Evolutionary conservation across 78 protist genomes (phyloP).

Genomic region (Bodo saltans): DNA sequence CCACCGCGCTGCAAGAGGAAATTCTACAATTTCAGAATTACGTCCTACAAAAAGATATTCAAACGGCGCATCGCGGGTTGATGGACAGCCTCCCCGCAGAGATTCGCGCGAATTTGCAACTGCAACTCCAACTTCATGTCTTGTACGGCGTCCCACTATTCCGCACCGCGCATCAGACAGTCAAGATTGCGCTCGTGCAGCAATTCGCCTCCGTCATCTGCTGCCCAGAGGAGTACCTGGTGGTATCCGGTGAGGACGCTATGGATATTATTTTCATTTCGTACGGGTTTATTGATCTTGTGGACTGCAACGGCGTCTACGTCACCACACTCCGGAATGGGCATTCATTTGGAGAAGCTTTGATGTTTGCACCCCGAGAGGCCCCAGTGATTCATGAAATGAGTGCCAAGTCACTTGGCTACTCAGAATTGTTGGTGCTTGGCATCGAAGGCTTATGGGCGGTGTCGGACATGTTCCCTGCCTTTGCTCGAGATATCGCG

Average conservation of each 20-base stretch:
- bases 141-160: background rate
- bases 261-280: background rate
- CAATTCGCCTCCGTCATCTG: background rate
- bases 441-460: too few relatives aligned
- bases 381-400: too few relatives aligned
- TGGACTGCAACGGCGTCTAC: too few relatives aligned
- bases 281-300: conserved; percentile 5
- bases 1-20: conserved; percentile 15
- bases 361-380: too few relatives aligned
- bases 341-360: too few relatives aligned
- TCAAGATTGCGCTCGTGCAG: conserved; percentile 15
- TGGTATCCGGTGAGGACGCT: conserved; percentile 19
- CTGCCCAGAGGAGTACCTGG: conserved; percentile 23
- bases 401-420: too few relatives aligned
- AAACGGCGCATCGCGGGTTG: background rate
- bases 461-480: too few relatives aligned
- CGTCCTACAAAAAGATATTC: background rate
- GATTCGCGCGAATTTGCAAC: background rate
- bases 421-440: too few relatives aligned
- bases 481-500: too few relatives aligned
- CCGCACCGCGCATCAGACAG: background rate
- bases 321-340: too few relatives aligned
- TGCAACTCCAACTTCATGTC: background rate
- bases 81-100: conserved; percentile 2
- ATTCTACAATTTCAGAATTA: conserved; percentile 8